Percentiles rank a stretch among this genome's conserved stretches.
phyloP scores from a whole-genome alignment of 177 flowering plant genomes.

The Telopea speciosissima region DNA sequence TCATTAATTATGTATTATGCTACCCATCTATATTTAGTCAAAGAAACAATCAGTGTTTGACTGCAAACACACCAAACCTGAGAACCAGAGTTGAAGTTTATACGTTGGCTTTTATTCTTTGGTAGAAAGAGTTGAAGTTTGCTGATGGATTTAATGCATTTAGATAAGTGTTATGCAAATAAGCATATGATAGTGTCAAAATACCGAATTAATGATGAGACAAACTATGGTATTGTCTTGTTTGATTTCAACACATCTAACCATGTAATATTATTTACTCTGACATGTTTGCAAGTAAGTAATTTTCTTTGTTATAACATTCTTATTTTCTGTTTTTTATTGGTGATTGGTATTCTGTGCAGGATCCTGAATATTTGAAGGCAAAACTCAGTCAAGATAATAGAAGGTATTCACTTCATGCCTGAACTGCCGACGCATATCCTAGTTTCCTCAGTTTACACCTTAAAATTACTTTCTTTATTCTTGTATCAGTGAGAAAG shows the following conservation, averaged over 20 bases:
- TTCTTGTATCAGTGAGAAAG: constrained; percentile 27
- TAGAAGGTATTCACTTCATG: constrained; percentile 34
- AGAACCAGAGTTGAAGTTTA: background rate
- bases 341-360: constrained; percentile 10
- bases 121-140: background rate
- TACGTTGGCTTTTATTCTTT: background rate
- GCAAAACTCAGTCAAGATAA: constrained; percentile 26
- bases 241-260: background rate
- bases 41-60: background rate
- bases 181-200: background rate
- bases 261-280: background rate
- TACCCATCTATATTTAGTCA: background rate
- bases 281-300: background rate
- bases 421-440: background rate
- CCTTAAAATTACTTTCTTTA: constrained; percentile 5
- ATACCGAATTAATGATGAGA: background rate
- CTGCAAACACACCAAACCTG: background rate
- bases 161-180: background rate
- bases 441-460: background rate
- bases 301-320: background rate
- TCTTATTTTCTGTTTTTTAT: background rate
- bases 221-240: background rate
- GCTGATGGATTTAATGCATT: background rate
- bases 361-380: constrained; percentile 32
- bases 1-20: background rate